Evolutionary conservation across 805 yeast species (phyloP).

Genomic region (Scheffersomyces lignosus): DNA sequence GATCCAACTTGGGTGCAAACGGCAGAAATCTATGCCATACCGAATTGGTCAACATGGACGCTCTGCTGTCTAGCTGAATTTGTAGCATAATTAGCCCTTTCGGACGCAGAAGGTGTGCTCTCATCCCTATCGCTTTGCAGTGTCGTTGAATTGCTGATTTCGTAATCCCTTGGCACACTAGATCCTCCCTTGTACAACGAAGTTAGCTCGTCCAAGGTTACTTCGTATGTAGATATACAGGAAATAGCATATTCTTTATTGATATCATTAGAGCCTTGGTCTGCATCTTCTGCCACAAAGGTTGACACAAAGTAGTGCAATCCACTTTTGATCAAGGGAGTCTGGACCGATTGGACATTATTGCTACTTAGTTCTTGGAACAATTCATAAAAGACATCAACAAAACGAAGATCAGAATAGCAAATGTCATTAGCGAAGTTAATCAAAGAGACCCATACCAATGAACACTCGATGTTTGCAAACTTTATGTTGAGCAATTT

Average conservation of each 20-base stretch:
- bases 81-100: too few relatives aligned
- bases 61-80: conserved; percentile 30
- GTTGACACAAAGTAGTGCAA: conserved; percentile 21
- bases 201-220: too few relatives aligned
- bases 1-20: too few relatives aligned
- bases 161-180: too few relatives aligned
- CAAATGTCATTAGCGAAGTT: conserved; percentile 32
- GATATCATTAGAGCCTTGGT: too few relatives aligned
- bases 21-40: conserved; percentile 8
- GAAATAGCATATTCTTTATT: too few relatives aligned
- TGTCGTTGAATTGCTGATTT: too few relatives aligned
- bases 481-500: conserved; percentile 8
- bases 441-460: conserved; percentile 29
- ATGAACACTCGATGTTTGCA: conserved; percentile 8
- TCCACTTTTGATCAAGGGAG: conserved; percentile 24
- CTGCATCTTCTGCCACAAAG: too few relatives aligned
- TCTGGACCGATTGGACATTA: conserved; percentile 7
- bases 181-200: too few relatives aligned
- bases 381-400: conserved; percentile 17
- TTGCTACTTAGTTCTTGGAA: conserved; percentile 16
- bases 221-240: too few relatives aligned
- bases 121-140: too few relatives aligned
- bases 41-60: conserved; percentile 31
- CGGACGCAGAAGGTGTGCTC: too few relatives aligned
- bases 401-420: conserved; percentile 23